Conservation (phyloP, 2,329 filamentous ascomycete genomes). For the Fusarium bactridioides region DNA sequence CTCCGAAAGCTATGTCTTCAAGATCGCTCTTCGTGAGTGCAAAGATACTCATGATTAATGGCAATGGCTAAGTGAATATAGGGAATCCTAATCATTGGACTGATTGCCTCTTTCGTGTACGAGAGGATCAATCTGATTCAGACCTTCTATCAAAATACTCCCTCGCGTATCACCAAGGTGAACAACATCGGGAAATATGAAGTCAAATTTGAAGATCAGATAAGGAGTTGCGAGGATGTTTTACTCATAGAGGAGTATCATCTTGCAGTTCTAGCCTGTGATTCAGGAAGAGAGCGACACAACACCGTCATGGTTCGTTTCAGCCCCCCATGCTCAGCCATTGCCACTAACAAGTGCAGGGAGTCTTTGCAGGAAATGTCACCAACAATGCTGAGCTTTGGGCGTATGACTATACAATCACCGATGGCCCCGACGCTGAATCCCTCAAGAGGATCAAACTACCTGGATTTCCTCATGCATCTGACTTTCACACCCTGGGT, state of each 20-base stretch:
- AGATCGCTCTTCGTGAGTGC: slow-evolving; percentile 9
- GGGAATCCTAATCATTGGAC: slow-evolving; percentile 12
- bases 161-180: slow-evolving; percentile 39
- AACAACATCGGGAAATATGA: slow-evolving; percentile 40
- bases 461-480: slow-evolving; percentile 27
- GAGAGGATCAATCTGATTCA: slow-evolving; percentile 25
- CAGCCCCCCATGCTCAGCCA: accelerated
- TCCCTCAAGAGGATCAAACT: slow-evolving; percentile 37
- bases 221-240: slow-evolving; percentile 52
- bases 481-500: slow-evolving; percentile 52
- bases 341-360: slow-evolving; percentile 28
- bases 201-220: slow-evolving; percentile 48
- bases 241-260: slow-evolving; percentile 47
- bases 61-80: background rate
- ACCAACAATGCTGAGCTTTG: slow-evolving; percentile 45
- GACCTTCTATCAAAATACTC: slow-evolving; percentile 43
- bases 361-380: slow-evolving; percentile 32
- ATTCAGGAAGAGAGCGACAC: slow-evolving; percentile 50
- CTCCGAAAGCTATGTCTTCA: background rate
- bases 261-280: slow-evolving; percentile 50
- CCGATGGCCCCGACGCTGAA: slow-evolving; percentile 10
- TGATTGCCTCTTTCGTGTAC: slow-evolving; percentile 14
- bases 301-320: slow-evolving; percentile 52
- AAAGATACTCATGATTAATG: accelerated
- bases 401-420: slow-evolving; percentile 48